phyloP scores from a whole-genome alignment of 768 basidiomycete species.

The Termitomyces sp. region DNA sequence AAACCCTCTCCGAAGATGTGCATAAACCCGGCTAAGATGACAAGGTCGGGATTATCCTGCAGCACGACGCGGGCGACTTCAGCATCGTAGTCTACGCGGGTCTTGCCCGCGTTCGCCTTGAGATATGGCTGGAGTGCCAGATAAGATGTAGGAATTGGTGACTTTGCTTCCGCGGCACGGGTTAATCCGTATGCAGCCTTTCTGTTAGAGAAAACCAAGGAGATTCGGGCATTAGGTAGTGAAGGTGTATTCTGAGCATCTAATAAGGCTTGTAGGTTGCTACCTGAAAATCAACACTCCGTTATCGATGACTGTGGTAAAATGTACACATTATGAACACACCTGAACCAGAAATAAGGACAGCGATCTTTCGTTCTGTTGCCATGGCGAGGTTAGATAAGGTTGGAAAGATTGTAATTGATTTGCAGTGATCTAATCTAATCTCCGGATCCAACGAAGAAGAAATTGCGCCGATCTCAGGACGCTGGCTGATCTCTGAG shows the following conservation, averaged over 20 bases:
- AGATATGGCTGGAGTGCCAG: slow-evolving; percentile 83
- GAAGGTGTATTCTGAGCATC: slow-evolving; percentile 74
- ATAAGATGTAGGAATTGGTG: slow-evolving; percentile 78
- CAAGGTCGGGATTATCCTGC: slow-evolving; percentile 64
- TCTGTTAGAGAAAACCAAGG: slow-evolving; percentile 86
- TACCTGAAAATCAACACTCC: slow-evolving; percentile 50
- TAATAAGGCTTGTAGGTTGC: slow-evolving; percentile 94
- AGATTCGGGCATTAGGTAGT: slow-evolving; percentile 69
- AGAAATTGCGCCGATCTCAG: background rate
- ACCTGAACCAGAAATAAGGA: slow-evolving; percentile 55
- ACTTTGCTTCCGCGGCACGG: slow-evolving; percentile 65
- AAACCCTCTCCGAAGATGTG: slow-evolving; percentile 86
- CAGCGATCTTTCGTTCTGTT: slow-evolving; percentile 30
- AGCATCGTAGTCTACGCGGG: slow-evolving; percentile 79
- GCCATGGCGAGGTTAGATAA: slow-evolving; percentile 8
- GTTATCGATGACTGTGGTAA: background rate
- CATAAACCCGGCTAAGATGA: slow-evolving; percentile 99
- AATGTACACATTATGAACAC: slow-evolving; percentile 13
- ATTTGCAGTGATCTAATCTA: slow-evolving; percentile 1
- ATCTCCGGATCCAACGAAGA: background rate
- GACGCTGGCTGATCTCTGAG: background rate
- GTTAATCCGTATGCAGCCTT: slow-evolving; percentile 86
- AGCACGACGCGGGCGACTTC: slow-evolving; percentile 72
- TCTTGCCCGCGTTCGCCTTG: slow-evolving; percentile 64
- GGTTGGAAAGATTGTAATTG: background rate